Conservation (phyloP, 2,329 filamentous ascomycete species). For the Cercospora sesami region DNA sequence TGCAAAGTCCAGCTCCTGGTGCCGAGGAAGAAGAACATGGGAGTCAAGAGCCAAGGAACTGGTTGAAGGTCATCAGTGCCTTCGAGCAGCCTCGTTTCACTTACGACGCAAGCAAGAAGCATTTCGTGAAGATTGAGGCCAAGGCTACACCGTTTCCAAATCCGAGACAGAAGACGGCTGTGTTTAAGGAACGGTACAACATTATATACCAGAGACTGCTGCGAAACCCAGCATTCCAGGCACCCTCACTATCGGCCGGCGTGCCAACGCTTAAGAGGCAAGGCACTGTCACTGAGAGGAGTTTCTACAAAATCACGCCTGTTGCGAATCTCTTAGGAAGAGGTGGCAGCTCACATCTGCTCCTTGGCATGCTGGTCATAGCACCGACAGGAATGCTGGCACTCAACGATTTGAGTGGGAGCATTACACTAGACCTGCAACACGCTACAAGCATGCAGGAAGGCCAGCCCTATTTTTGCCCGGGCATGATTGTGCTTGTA, state of each 20-base stretch:
- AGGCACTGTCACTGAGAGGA: slow-evolving; percentile 59
- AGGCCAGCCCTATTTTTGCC: slow-evolving; percentile 85
- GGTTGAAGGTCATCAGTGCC: slow-evolving; percentile 80
- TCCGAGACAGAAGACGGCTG: slow-evolving; percentile 75
- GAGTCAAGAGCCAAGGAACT: slow-evolving; percentile 70
- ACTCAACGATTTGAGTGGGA: slow-evolving; percentile 83
- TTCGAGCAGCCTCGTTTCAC: slow-evolving; percentile 79
- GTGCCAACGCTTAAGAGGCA: slow-evolving; percentile 33
- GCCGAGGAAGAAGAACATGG: slow-evolving; percentile 57
- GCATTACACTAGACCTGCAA: slow-evolving; percentile 78
- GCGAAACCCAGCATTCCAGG: slow-evolving; percentile 90
- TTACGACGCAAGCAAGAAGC: slow-evolving; percentile 80
- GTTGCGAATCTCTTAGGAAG: slow-evolving; percentile 75
- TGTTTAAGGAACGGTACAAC: slow-evolving; percentile 89
- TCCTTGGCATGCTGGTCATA: slow-evolving; percentile 78
- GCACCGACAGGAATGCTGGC: slow-evolving; percentile 79
- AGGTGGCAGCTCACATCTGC: slow-evolving; percentile 78
- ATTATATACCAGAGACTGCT: slow-evolving; percentile 89
- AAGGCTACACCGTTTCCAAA: slow-evolving; percentile 61
- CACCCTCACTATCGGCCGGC: slow-evolving; percentile 66
- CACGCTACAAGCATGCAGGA: slow-evolving; percentile 75
- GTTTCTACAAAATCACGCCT: slow-evolving; percentile 83
- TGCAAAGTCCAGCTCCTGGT: slow-evolving; percentile 42
- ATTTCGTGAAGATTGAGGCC: slow-evolving; percentile 69
- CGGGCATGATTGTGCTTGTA: slow-evolving; percentile 92